Evolutionary conservation across 768 basidiomycete genomes (phyloP), one percentile per base, ranked within the genome.

Genomic region (Lactarius hatsudake): DNA sequence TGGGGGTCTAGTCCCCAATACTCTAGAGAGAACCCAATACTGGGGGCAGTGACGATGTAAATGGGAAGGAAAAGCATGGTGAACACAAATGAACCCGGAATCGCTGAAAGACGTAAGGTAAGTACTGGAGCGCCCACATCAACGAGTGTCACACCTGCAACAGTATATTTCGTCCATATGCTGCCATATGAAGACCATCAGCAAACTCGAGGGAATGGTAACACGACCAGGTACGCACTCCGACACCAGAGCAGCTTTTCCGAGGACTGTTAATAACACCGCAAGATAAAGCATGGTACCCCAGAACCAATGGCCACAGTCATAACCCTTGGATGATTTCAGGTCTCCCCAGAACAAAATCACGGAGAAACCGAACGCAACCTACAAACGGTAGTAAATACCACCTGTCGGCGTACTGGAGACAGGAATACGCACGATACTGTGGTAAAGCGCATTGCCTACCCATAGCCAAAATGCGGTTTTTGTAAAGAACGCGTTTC

Each of bases 121-220:
- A 64, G 38, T 64, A 42, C 65, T 34, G 23, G 40, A n/a, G 15
- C 12, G 2, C 42, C 38, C 32, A 48, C 62, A 42, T 10, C 34
- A 10, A 32, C 5, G 18, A 32, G 26, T 23, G 30, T 75, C 82
- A 64, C 73, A 90, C 90, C 90, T 48, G 93, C 94, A 58, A 98
- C 92, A 15, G 96, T 98, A 74, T 98, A 99, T 75, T 98, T 98
- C 0, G 97, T 99, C 97, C 97, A 99, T n/a, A 99, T 78, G 72
- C 96, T 99, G 66, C 9, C 61, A 63, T 55, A 30, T 10, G 13
- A 23, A 63, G 38, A 59, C 58, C 30, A 42, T 59, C 34, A 63
- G 34, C 18, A 65, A 54, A 30, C 53, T 65, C 67, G 58, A 69
- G 53, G 59, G 58, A 15, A 62, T 40, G 5, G 45, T 26, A 60